A percentile compares a stretch with the other conserved stretches of the same genome.
Conservation (phyloP, 768 basidiomycete species). For the Clavaria fumosa region DNA sequence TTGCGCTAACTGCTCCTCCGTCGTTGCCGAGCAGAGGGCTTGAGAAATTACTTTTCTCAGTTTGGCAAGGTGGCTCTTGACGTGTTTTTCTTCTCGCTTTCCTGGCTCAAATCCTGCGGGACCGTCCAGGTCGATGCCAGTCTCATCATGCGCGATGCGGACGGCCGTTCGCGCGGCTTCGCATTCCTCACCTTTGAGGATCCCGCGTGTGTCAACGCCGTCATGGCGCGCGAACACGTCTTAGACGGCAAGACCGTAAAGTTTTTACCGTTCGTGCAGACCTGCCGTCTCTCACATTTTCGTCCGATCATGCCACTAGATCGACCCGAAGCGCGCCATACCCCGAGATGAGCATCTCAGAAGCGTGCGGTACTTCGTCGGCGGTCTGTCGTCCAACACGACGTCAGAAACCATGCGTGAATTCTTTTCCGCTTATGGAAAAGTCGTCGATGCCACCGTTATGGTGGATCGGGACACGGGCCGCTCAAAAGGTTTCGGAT, state of each 20-base stretch:
- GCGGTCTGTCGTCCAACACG: slow-evolving; percentile 80
- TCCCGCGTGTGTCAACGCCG: slow-evolving; percentile 82
- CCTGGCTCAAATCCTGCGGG: too few relatives aligned
- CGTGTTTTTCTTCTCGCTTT: too few relatives aligned
- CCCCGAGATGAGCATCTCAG: slow-evolving; percentile 90
- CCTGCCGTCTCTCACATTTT: too few relatives aligned
- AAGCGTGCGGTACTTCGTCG: slow-evolving; percentile 91
- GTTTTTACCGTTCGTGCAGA: too few relatives aligned
- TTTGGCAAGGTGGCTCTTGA: too few relatives aligned
- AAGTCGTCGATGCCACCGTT: slow-evolving; percentile 93
- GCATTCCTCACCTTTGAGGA: slow-evolving; percentile 96
- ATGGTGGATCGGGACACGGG: slow-evolving; percentile 97
- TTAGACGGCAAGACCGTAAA: slow-evolving; percentile 95
- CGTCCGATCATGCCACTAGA: slow-evolving; percentile 32
- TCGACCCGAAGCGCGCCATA: slow-evolving; percentile 98
- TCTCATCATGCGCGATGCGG: slow-evolving; percentile 96
- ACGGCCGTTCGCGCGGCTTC: slow-evolving; percentile 90
- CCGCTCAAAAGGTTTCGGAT: slow-evolving; percentile 93
- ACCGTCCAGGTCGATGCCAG: slow-evolving; percentile 97
- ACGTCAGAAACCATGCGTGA: slow-evolving; percentile 88
- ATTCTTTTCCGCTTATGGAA: slow-evolving; percentile 89
- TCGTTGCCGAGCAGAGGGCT: slow-evolving; percentile 41
- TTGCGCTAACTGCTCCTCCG: slow-evolving; percentile 34
- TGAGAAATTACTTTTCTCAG: slow-evolving; percentile 82
- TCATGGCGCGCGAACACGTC: slow-evolving; percentile 89